A percentile compares a stretch with the other conserved stretches of the same genome.
Evolutionary conservation across 1,284 basidiomycete species (phyloP).

Genomic region (Puccinia polysora): DNA sequence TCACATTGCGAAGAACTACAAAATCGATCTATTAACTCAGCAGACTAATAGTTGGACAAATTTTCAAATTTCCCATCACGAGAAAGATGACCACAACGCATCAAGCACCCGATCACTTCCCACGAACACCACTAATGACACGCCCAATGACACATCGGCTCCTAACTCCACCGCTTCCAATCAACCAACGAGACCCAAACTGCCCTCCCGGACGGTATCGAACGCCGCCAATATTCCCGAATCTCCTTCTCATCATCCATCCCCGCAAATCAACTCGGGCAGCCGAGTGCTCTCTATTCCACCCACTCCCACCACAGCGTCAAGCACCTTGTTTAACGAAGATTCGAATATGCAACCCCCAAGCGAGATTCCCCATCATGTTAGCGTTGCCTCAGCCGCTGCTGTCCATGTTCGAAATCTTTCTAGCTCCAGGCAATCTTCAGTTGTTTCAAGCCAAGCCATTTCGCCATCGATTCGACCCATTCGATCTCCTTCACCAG

Average conservation of each 20-base stretch:
- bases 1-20: slow-evolving; percentile 72
- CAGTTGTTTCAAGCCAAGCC: slow-evolving; percentile 54
- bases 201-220: slow-evolving; percentile 12
- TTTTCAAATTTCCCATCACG: slow-evolving; percentile 30
- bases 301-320: slow-evolving; percentile 62
- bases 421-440: slow-evolving; percentile 49
- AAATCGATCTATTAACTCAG: slow-evolving; percentile 67
- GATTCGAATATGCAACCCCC: slow-evolving; percentile 33
- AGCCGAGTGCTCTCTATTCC: slow-evolving; percentile 60
- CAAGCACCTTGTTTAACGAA: slow-evolving; percentile 35
- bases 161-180: slow-evolving; percentile 8
- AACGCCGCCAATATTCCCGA: slow-evolving; percentile 9
- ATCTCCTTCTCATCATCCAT: slow-evolving; percentile 58
- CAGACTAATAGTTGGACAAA: slow-evolving; percentile 56
- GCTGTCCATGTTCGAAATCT: slow-evolving; percentile 17
- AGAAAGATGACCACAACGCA: slow-evolving; percentile 26
- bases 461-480: slow-evolving; percentile 67
- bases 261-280: slow-evolving; percentile 58
- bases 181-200: slow-evolving; percentile 15
- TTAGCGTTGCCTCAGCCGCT: neutral
- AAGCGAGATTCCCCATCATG: slow-evolving; percentile 34
- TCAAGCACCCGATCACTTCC: slow-evolving; percentile 12
- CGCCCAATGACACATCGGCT: slow-evolving; percentile 15
- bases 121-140: slow-evolving; percentile 9
- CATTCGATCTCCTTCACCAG: slow-evolving; percentile 85